Percentiles rank a stretch among this genome's conserved stretches.
Evolutionary conservation across 2,329 filamentous ascomycete genomes (phyloP).

Genomic region (Ascochyta viciae-villosae): DNA sequence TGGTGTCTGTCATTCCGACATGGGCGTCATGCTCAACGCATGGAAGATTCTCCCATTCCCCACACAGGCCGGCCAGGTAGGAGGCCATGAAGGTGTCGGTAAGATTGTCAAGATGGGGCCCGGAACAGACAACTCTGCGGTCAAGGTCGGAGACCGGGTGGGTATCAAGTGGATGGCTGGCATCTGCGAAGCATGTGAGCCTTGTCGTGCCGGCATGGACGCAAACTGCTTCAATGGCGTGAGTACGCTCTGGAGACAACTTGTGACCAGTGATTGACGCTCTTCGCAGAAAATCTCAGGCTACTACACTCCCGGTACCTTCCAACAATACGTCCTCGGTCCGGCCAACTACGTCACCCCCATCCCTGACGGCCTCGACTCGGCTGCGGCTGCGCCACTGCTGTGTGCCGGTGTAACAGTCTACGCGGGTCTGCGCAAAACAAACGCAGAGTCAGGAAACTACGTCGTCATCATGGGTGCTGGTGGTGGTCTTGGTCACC

Average conservation of each 20-base stretch:
- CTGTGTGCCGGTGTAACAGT: slow-evolving; percentile 73
- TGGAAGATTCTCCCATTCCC: slow-evolving; percentile 66
- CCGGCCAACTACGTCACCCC: slow-evolving; percentile 74
- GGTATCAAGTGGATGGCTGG: slow-evolving; percentile 73
- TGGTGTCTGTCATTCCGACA: slow-evolving; percentile 70
- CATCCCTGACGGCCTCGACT: slow-evolving; percentile 67
- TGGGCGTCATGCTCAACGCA: slow-evolving; percentile 57
- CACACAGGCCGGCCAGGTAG: slow-evolving; percentile 68
- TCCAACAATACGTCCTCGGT: slow-evolving; percentile 71
- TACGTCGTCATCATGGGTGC: slow-evolving; percentile 65
- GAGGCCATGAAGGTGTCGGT: slow-evolving; percentile 74
- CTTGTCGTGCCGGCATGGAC: slow-evolving; percentile 55
- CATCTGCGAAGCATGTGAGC: slow-evolving; percentile 57
- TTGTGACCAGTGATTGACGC: not conserved
- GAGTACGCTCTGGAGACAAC: slow-evolving; percentile 16
- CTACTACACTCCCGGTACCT: slow-evolving; percentile 75
- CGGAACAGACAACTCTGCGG: slow-evolving; percentile 60
- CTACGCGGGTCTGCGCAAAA: slow-evolving; percentile 70
- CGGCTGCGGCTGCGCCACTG: slow-evolving; percentile 68
- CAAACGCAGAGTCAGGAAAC: slow-evolving; percentile 64
- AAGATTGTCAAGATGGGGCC: slow-evolving; percentile 70
- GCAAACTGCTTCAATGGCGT: slow-evolving; percentile 43
- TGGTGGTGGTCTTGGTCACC: slow-evolving; percentile 70
- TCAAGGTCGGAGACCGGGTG: slow-evolving; percentile 72
- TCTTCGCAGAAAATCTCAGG: slow-evolving; percentile 61